These are phyloP conservation scores for Calocybe cyanea DNA, from an alignment of 768 basidiomycete genomes.

Conservation along the genomic window DNA sequence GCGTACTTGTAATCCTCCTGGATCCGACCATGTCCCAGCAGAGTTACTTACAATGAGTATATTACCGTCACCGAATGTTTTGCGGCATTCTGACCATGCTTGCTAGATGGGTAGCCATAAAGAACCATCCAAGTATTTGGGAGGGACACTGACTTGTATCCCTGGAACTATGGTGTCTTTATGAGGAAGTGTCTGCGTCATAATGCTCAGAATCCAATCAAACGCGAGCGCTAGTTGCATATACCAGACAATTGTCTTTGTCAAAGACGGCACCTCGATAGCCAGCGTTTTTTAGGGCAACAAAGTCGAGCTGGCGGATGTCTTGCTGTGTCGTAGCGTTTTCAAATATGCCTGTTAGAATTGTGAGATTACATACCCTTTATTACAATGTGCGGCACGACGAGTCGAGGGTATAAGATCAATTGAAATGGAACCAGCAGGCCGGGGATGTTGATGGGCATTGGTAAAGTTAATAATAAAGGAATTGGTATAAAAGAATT, in stretches of 20 bases:
- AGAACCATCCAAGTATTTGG: background rate
- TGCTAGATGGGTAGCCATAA: constrained; percentile 37
- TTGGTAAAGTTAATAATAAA: constrained; percentile 26
- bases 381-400: constrained; percentile 61
- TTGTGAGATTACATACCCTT: constrained; percentile 48
- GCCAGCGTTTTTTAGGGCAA: constrained; percentile 64
- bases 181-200: constrained; percentile 71
- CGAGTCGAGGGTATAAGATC: constrained; percentile 59
- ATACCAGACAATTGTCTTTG: constrained; percentile 94
- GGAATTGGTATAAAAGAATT: constrained; percentile 11
- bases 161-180: constrained; percentile 74
- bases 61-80: constrained; percentile 71
- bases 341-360: constrained; percentile 5
- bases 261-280: constrained; percentile 92
- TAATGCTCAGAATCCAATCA: background rate
- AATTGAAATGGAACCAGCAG: constrained; percentile 70
- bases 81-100: constrained; percentile 71
- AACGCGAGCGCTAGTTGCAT: constrained; percentile 20
- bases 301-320: constrained; percentile 82
- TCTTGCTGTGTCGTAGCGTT: constrained; percentile 52
- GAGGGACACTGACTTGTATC: constrained; percentile 48
- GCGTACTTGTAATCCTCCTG: constrained; percentile 76
- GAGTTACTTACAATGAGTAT: constrained; percentile 94
- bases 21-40: constrained; percentile 76
- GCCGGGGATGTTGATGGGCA: constrained; percentile 77